Conservation (phyloP, 257 asterid genomes). For the Haberlea rhodopensis region DNA sequence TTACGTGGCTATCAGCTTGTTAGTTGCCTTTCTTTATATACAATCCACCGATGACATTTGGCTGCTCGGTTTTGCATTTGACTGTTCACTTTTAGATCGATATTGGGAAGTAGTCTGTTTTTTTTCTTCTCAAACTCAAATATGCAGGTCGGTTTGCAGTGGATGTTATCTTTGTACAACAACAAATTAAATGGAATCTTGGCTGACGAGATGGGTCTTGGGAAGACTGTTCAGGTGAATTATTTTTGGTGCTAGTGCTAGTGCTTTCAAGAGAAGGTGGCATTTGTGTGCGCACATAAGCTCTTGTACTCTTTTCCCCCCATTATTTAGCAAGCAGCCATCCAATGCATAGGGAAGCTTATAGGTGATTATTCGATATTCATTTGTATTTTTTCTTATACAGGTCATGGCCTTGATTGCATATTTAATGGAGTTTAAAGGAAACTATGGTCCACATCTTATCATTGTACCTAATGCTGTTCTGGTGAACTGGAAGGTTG, state of each 20-base stretch:
- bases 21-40: conserved; percentile 35
- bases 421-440: conserved; percentile 95
- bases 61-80: conserved; percentile 21
- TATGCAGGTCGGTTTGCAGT: conserved; percentile 97
- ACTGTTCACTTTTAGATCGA: conserved; percentile 17
- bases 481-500: conserved; percentile 98
- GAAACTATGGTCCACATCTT: conserved; percentile 98
- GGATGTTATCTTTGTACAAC: conserved; percentile 98
- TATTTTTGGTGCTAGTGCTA: conserved; percentile 15
- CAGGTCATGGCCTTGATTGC: conserved; percentile 99
- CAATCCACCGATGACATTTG: conserved; percentile 21
- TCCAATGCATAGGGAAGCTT: conserved; percentile 18
- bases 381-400: conserved; percentile 23
- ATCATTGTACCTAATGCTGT: conserved; percentile 99
- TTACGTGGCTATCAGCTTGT: conserved; percentile 97
- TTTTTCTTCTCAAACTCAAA: conserved; percentile 21
- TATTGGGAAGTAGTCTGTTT: conserved; percentile 19
- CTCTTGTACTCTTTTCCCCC: conserved; percentile 4
- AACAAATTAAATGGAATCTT: conserved; percentile 95
- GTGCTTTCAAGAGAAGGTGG: background rate
- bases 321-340: conserved; percentile 12
- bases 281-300: background rate
- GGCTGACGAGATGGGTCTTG: conserved; percentile 99
- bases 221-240: conserved; percentile 97
- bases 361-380: conserved; percentile 17